These are phyloP conservation scores for Dictyostelium discoideum DNA, from an alignment of 78 protist species.

Conservation along the genomic window dicty_2.7 NC_007088.5:1379001-1379500, in stretches of 20 bases:
- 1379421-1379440: constrained; percentile 92
- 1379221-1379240: constrained; percentile 97
- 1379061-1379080: constrained; percentile 92
- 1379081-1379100: constrained; percentile 82
- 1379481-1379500: constrained; percentile 89
- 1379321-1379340: constrained; percentile 93
- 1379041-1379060: constrained; percentile 81
- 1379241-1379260: constrained; percentile 87
- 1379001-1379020: constrained; percentile 94
- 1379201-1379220: constrained; percentile 88
- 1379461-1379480: constrained; percentile 95
- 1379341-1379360: constrained; percentile 75
- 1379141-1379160: constrained; percentile 95
- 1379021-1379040: constrained; percentile 71
- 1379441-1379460: constrained; percentile 94
- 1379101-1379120: constrained; percentile 85
- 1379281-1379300: constrained; percentile 90
- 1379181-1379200: constrained; percentile 89
- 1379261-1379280: constrained; percentile 91
- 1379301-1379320: constrained; percentile 95
- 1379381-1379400: constrained; percentile 92
- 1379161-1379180: constrained; percentile 87
- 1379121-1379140: constrained; percentile 97
- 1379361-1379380: constrained; percentile 91
- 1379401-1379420: constrained; percentile 95